A percentile compares a stretch with the other conserved stretches of the same genome.
These are phyloP conservation scores for Albugo candida DNA, from an alignment of 352 stramenopile genomes.

Conservation along the genomic window DNA sequence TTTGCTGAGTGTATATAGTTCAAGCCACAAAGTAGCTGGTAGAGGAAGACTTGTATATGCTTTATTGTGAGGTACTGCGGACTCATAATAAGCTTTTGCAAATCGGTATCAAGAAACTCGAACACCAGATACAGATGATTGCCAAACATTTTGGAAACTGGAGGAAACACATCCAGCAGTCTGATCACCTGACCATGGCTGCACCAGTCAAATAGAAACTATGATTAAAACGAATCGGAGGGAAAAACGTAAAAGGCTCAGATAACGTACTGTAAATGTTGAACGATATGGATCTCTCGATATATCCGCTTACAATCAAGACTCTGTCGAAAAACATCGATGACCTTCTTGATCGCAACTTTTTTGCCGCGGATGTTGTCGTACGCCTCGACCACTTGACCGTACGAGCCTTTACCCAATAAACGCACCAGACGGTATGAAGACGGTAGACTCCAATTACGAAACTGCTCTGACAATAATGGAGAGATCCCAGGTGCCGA, in stretches of 20 bases:
- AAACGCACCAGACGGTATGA: conserved; percentile 66
- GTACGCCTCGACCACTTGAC: conserved; percentile 67
- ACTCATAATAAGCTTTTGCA: conserved; percentile 88
- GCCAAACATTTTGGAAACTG: conserved; percentile 66
- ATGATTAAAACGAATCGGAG: background rate
- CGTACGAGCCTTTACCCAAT: conserved; percentile 71
- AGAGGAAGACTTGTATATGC: conserved; percentile 94
- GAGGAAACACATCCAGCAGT: conserved; percentile 63
- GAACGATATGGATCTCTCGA: conserved; percentile 76
- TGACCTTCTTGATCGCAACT: conserved; percentile 80
- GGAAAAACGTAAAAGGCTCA: background rate
- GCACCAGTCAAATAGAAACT: background rate
- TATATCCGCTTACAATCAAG: conserved; percentile 78
- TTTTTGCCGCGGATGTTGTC: conserved; percentile 62
- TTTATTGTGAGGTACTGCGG: conserved; percentile 85
- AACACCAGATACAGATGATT: conserved; percentile 86
- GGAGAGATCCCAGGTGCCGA: conserved; percentile 40
- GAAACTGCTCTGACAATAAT: conserved; percentile 2
- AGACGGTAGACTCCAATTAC: conserved; percentile 58
- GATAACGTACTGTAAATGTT: conserved; percentile 38
- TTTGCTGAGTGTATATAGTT: conserved; percentile 92
- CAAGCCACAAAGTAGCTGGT: conserved; percentile 86
- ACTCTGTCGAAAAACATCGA: conserved; percentile 76
- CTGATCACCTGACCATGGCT: conserved; percentile 70
- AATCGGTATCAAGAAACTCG: conserved; percentile 85